Conservation (phyloP, 2,329 filamentous ascomycete species). For the Neopestalotiopsis sp. region DNA sequence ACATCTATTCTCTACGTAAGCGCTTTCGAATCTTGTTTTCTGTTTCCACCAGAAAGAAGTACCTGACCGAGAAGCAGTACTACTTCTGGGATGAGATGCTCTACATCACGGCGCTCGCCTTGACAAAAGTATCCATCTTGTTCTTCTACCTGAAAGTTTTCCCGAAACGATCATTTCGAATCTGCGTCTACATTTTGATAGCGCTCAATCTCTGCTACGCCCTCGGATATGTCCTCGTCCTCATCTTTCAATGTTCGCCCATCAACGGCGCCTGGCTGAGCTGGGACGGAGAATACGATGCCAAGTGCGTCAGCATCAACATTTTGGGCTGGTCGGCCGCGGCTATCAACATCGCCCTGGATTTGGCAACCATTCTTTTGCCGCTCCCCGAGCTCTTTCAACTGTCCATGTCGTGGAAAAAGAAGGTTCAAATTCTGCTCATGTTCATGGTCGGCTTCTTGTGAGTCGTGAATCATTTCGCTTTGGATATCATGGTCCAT, state of each 20-base stretch:
- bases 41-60: not conserved
- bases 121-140: conserved; percentile 42
- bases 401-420: conserved; percentile 34
- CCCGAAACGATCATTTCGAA: conserved; percentile 32
- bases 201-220: conserved; percentile 29
- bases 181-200: conserved; percentile 32
- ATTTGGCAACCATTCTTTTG: conserved; percentile 35
- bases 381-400: conserved; percentile 35
- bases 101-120: conserved; percentile 33
- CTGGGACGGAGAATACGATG: conserved; percentile 38
- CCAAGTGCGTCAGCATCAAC: conserved; percentile 38
- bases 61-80: conserved; percentile 23
- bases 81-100: conserved; percentile 37
- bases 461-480: conserved; percentile 22
- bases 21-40: not conserved
- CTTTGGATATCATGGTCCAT: not conserved
- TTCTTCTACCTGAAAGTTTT: conserved; percentile 43
- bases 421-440: conserved; percentile 38
- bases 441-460: conserved; percentile 42
- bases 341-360: conserved; percentile 36
- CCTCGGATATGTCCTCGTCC: conserved; percentile 23
- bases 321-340: conserved; percentile 37
- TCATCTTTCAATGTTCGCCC: conserved; percentile 27
- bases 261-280: conserved; percentile 27
- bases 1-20: conserved; percentile 44